Base-by-base conservation (phyloP, 768 basidiomycete species). In the Kwoniella newhampshirensis region DNA sequence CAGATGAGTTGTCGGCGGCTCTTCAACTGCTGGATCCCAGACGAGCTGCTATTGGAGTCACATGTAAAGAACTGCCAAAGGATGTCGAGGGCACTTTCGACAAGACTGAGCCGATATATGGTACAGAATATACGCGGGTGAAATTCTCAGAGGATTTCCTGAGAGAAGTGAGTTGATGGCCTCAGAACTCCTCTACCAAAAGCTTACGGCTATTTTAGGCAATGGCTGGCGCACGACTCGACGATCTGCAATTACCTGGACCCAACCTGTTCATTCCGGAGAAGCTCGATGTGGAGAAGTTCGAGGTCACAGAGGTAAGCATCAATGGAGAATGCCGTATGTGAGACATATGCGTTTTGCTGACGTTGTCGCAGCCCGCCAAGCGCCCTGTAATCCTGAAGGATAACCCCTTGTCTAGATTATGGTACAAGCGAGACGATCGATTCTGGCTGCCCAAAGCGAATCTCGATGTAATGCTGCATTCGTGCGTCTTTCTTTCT, bases 401-500 rank as follows among this genome's bases (percentile, higher is more conserved):
- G 28, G 83, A 92, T 75, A 88, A 85, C 0, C 78, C 83, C 0
- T 66, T 86, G 25, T 87, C 86, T 3, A 82, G 85, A 12, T 78
- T 98, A 2, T 99, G 94, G 93, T 84, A 92, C 78, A 99, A 99
- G 80, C 92, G 92, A 73, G 96, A 99, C 73, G 94, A 99, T 75
- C 83, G 81, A 59, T 99, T 96, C 80, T 94, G 91, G 88, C 84
- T 94, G 9, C 96, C 96, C 0, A 90, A 89, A 70, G 91, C 91
- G 1, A 82, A 84, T 60, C 82, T 87, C 20, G 78, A 86, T 54
- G 81, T 97, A 51, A 84, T 59, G 12, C 60, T 76, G 15, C 60
- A 67, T 43, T 65, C 71, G 64, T 73, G 46, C 57, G 71, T 62
- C 30, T 15, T 17, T 20, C 6, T 18, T 26, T n/a, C 21, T 28